These are phyloP conservation scores for Penicillium sclerotiorum DNA, from an alignment of 2,329 filamentous ascomycete genomes.

Conservation along the genomic window DNA sequence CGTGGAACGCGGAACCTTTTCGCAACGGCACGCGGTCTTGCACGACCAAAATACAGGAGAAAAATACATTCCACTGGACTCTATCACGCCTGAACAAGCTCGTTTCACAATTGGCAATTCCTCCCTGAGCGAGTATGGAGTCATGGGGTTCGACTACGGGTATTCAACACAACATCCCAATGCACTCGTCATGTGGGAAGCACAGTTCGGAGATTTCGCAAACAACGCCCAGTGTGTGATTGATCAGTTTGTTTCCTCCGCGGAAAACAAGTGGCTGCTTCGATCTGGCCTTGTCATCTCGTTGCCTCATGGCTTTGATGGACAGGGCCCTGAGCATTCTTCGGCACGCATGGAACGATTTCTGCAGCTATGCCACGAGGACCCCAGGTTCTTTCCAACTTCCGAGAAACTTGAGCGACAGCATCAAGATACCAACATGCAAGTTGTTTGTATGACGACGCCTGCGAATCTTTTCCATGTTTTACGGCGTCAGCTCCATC, in stretches of 20 bases:
- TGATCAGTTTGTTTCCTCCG: conserved; percentile 95
- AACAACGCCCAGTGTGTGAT: conserved; percentile 99
- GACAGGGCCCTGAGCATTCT: conserved; percentile 95
- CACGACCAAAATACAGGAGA: conserved; percentile 93
- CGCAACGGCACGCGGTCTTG: conserved; percentile 92
- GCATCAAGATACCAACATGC: conserved; percentile 99
- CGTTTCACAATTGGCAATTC: conserved; percentile 97
- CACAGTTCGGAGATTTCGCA: conserved; percentile 97
- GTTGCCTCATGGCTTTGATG: conserved; percentile 94
- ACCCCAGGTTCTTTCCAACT: conserved; percentile 86
- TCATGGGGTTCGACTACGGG: conserved; percentile 93
- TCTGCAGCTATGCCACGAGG: conserved; percentile 94
- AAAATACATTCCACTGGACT: conserved; percentile 86
- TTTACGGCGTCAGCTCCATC: conserved; percentile 92
- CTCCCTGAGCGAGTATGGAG: conserved; percentile 71
- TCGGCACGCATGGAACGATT: conserved; percentile 96
- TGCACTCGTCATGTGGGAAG: conserved; percentile 97
- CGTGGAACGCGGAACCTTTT: conserved; percentile 98
- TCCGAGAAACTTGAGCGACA: conserved; percentile 88
- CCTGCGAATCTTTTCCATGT: conserved; percentile 95
- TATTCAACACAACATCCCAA: conserved; percentile 96
- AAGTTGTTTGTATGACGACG: conserved; percentile 92
- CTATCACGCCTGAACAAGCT: conserved; percentile 85
- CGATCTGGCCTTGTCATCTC: conserved; percentile 94
- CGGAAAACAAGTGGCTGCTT: conserved; percentile 97